Evolutionary conservation across 345 rosid species (phyloP).

Genomic region (Citrus trifoliata): DNA sequence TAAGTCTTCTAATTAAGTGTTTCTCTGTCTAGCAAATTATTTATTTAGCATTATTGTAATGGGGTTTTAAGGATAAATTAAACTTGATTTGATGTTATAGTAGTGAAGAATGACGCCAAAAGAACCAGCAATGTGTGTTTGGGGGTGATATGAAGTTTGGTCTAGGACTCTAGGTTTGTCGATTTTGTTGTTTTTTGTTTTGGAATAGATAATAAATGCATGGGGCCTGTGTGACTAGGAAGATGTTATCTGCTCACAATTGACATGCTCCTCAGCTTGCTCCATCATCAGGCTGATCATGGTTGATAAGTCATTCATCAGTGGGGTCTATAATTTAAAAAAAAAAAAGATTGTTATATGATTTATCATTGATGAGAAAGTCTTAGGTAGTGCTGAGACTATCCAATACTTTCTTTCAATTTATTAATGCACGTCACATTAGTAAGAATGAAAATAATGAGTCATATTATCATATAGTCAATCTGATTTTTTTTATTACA

Average conservation of each 20-base stretch:
- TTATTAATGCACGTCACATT: neutral
- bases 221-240: neutral
- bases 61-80: neutral
- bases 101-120: neutral
- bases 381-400: no score
- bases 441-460: neutral
- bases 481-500: no score
- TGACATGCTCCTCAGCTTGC: neutral
- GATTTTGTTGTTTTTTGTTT: neutral
- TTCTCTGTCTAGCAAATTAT: neutral
- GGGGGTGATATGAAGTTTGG: neutral
- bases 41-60: neutral
- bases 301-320: no score
- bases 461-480: no score
- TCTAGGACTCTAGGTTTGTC: neutral
- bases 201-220: neutral
- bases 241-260: neutral
- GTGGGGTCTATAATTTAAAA: no score
- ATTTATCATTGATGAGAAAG: no score
- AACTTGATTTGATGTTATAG: neutral
- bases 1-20: constrained; percentile 27
- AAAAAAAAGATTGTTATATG: no score
- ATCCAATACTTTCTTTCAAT: no score
- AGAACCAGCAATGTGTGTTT: neutral
- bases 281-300: neutral